Conservation (phyloP, 805 yeast genomes). For the Isabelozyma heimii region DNA sequence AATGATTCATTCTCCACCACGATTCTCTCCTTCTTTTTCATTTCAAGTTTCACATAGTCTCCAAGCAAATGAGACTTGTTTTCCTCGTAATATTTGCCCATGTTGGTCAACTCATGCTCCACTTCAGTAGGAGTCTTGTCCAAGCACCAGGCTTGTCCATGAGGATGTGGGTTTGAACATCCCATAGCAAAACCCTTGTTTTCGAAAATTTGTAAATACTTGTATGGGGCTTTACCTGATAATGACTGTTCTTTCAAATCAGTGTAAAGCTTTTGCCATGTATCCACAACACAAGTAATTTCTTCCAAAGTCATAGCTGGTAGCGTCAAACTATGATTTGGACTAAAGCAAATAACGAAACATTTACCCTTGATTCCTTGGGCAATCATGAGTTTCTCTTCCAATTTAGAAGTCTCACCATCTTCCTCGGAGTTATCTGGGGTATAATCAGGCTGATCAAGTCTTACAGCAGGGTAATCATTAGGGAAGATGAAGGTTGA, state of each 20-base stretch:
- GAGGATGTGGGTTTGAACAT: constrained; percentile 80
- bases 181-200: constrained; percentile 82
- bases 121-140: constrained; percentile 67
- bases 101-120: constrained; percentile 49
- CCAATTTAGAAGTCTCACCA: constrained; percentile 19
- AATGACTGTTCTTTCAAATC: constrained; percentile 37
- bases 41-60: constrained; percentile 60
- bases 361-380: constrained; percentile 66
- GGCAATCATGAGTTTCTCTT: constrained; percentile 47
- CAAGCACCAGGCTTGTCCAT: constrained; percentile 79
- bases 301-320: constrained; percentile 54
- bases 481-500: constrained; percentile 61
- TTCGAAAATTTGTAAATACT: constrained; percentile 70
- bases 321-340: constrained; percentile 63
- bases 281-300: constrained; percentile 47
- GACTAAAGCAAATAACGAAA: constrained; percentile 69
- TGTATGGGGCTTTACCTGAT: constrained; percentile 43
- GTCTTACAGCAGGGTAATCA: constrained; percentile 69
- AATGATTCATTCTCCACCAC: constrained; percentile 62
- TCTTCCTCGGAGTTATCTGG: constrained; percentile 11
- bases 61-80: constrained; percentile 51
- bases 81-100: constrained; percentile 44
- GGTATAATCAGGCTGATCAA: constrained; percentile 49
- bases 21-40: constrained; percentile 48
- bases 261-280: constrained; percentile 58